Evolutionary conservation across 2,329 filamentous ascomycete species (phyloP), one percentile per base, ranked within the genome.

Genomic region (Sporothrix schenckii): DNA sequence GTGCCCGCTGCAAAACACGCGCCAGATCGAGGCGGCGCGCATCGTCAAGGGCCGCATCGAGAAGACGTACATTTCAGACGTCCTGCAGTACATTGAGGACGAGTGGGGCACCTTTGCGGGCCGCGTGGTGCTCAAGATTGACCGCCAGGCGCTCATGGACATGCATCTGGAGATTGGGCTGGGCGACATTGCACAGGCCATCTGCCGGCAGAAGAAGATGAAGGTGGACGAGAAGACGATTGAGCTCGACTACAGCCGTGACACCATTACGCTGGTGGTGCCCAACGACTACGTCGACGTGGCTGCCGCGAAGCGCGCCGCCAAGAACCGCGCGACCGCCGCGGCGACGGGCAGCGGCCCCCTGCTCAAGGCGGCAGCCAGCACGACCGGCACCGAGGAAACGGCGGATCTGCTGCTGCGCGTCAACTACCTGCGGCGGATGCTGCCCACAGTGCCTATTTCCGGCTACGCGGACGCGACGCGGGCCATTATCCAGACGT

Each of bases 11-110:
- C 86, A 92, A 73, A 95, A 93, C 77, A 88, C 89, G 72, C 83
- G 86, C 69, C 87, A 91, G 74, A 88, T 95, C 69, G 87, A 90
- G 74, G 92, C 91, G 2, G 95, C 94, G n/a, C 89, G 91, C 44
- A 89, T 97, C 53, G 94, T 97, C 75, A 97, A 98, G 80, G 93
- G 90, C 19, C 89, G 94, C 60, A 96, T 99, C 70, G 94, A 98
- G 80, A 97, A 97, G 85, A 97, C 94, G 0, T 97, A 90, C 76
- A 83, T 99, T 14, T 88, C 89, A 21, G 95, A 99, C 76, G 85
- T 91, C 56, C 88, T 97, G 71, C 86, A 87, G 65, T 95, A 89
- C 75, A 87, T 97, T 44, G 93, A 97, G 76, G 93, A 97, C 74
- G 90, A 92, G 74, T 98, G 94, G 92, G 89, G 91, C n/a, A 85